Conservation (phyloP, 352 stramenopile genomes). For the Phytophthora rubi region DNA sequence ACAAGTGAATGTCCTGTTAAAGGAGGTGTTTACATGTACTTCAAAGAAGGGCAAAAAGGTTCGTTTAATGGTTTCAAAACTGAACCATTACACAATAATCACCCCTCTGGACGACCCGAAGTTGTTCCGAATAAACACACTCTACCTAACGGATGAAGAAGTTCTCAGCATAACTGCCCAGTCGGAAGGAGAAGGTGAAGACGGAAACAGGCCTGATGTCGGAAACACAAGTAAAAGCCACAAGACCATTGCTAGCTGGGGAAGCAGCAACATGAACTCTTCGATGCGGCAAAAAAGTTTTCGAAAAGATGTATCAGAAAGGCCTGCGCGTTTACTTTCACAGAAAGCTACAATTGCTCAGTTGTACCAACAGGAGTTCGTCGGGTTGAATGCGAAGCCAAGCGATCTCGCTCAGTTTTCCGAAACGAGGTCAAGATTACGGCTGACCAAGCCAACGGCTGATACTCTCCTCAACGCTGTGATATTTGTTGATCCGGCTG, state of each 20-base stretch:
- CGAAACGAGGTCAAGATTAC: slow-evolving; percentile 44
- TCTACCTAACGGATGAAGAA: slow-evolving; percentile 72
- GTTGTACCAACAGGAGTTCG: slow-evolving; percentile 53
- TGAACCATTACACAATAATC: slow-evolving; percentile 65
- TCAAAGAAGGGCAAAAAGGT: slow-evolving; percentile 63
- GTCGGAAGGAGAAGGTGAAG: slow-evolving; percentile 7
- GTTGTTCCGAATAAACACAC: slow-evolving; percentile 47
- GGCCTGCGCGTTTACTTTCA: slow-evolving; percentile 3
- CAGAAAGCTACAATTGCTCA: slow-evolving; percentile 35
- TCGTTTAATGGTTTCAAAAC: slow-evolving; percentile 56
- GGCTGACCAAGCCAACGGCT: slow-evolving; percentile 48
- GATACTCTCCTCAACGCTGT: slow-evolving; percentile 54
- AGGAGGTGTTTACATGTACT: slow-evolving; percentile 40
- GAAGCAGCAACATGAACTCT: slow-evolving; percentile 26
- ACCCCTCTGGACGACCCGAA: slow-evolving; percentile 38
- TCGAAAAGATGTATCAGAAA: slow-evolving; percentile 20
- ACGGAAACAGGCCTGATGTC: not conserved
- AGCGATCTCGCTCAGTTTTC: slow-evolving; percentile 44
- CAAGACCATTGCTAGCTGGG: slow-evolving; percentile 22
- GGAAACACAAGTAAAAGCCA: slow-evolving; percentile 5
- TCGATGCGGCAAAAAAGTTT: slow-evolving; percentile 33
- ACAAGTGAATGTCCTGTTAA: slow-evolving; percentile 57
- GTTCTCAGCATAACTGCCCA: slow-evolving; percentile 25
- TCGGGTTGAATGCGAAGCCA: slow-evolving; percentile 49
- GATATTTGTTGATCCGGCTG: slow-evolving; percentile 47